phyloP scores from a whole-genome alignment of 495 filamentous ascomycete species.

The Lasiosphaeria hispida region DNA sequence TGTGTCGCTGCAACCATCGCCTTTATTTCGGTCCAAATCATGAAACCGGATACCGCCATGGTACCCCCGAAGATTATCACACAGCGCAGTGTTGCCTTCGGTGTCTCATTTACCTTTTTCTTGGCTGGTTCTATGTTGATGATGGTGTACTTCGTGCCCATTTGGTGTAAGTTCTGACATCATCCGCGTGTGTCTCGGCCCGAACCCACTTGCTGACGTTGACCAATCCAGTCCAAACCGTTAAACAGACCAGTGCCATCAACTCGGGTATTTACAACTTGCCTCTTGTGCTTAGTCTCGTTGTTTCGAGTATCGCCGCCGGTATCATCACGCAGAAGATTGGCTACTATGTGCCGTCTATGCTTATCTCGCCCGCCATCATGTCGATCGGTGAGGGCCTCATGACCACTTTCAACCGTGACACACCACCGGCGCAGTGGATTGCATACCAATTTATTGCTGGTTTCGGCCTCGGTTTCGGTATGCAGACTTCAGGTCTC shows the following conservation, averaged over 20 bases:
- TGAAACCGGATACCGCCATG: constrained; percentile 70
- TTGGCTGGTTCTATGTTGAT: constrained; percentile 68
- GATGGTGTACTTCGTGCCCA: constrained; percentile 62
- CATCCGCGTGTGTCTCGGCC: constrained; percentile 21
- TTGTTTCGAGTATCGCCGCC: constrained; percentile 46
- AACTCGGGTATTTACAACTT: constrained; percentile 62
- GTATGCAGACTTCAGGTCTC: constrained; percentile 67
- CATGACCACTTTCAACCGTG: constrained; percentile 59
- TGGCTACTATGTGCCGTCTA: constrained; percentile 69
- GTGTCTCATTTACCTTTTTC: constrained; percentile 57
- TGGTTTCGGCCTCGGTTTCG: constrained; percentile 68
- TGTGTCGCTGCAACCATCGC: constrained; percentile 58
- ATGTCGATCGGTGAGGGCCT: constrained; percentile 67
- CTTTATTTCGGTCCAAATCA: constrained; percentile 66
- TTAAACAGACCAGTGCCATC: constrained; percentile 55
- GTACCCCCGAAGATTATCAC: constrained; percentile 70
- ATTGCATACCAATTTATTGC: constrained; percentile 71
- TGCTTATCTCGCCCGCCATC: constrained; percentile 55
- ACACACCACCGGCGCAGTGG: constrained; percentile 57
- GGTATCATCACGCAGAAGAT: constrained; percentile 53
- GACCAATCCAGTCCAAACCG: constrained; percentile 68
- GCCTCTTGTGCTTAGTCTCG: constrained; percentile 53
- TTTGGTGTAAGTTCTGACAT: constrained; percentile 64
- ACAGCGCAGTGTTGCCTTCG: constrained; percentile 68
- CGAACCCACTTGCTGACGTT: constrained; percentile 36